Conservation (phyloP, 768 basidiomycete genomes). For the Termitomyces sp. region DNA sequence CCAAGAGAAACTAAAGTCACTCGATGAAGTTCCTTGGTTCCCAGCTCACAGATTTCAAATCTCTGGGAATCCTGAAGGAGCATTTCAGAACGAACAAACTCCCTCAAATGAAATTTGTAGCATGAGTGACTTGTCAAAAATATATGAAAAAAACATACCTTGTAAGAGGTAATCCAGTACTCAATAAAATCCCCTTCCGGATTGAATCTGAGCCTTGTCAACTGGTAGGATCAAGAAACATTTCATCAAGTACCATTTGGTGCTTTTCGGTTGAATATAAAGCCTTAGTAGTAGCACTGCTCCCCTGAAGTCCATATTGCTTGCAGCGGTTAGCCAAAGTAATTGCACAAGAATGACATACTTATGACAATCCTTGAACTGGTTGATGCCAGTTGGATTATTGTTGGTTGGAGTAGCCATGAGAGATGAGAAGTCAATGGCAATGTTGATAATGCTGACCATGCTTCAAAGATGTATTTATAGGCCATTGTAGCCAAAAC, state of each 20-base stretch:
- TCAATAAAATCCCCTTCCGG: background rate
- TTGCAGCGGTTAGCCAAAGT: too few relatives aligned
- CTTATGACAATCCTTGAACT: too few relatives aligned
- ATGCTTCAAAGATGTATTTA: too few relatives aligned
- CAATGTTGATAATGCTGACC: too few relatives aligned
- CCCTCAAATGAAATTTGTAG: background rate
- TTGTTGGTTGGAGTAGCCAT: too few relatives aligned
- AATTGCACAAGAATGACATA: too few relatives aligned
- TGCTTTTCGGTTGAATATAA: background rate
- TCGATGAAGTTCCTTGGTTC: constrained; percentile 18
- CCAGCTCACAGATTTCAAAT: constrained; percentile 19
- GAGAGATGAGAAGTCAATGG: too few relatives aligned
- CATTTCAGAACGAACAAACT: constrained; percentile 11
- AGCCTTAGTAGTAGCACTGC: background rate
- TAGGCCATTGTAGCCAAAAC: too few relatives aligned
- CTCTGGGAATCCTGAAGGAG: constrained; percentile 15
- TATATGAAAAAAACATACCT: too few relatives aligned
- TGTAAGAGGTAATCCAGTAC: background rate
- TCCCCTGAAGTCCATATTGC: background rate
- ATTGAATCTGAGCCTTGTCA: background rate
- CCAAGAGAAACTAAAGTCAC: constrained; percentile 16
- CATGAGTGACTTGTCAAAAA: too few relatives aligned
- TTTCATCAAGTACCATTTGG: background rate
- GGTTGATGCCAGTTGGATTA: too few relatives aligned
- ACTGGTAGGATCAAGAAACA: background rate